These are phyloP conservation scores for Scytalidium lignicola DNA, from an alignment of 2,329 filamentous ascomycete genomes.

Conservation along the genomic window DNA sequence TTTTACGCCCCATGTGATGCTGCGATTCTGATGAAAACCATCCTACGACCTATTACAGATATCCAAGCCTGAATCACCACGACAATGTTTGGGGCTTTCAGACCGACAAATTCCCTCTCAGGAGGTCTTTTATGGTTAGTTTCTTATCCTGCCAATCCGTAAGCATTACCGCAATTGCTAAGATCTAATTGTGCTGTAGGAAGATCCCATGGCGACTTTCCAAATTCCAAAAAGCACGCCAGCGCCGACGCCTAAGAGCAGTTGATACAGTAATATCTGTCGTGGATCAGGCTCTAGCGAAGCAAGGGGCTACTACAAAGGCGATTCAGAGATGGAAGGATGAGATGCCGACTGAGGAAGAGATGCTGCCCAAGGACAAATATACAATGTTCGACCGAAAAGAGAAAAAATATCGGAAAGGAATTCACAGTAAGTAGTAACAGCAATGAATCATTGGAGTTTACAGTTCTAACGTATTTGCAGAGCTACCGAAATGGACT, in stretches of 20 bases:
- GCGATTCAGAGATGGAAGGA: constrained; percentile 85
- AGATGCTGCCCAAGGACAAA: constrained; percentile 96
- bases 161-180: neutral
- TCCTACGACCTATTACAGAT: neutral
- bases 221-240: constrained; percentile 80
- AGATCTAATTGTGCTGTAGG: constrained; percentile 38
- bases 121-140: constrained; percentile 77
- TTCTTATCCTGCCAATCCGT: neutral
- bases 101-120: constrained; percentile 68
- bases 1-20: neutral
- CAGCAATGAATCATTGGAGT: constrained; percentile 2
- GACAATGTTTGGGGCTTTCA: constrained; percentile 80
- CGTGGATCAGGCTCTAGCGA: constrained; percentile 71
- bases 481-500: constrained; percentile 88
- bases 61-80: constrained; percentile 8
- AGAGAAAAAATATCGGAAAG: constrained; percentile 92
- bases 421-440: constrained; percentile 77
- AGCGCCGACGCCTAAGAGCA: constrained; percentile 73
- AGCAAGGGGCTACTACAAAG: constrained; percentile 66
- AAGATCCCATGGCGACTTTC: constrained; percentile 98
- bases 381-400: constrained; percentile 98
- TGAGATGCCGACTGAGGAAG: constrained; percentile 91
- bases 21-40: neutral
- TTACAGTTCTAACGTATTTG: constrained; percentile 9
- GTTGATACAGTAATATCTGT: constrained; percentile 87